Conservation (phyloP, 169 alveolate genomes). For the Babesia ovata region DNA sequence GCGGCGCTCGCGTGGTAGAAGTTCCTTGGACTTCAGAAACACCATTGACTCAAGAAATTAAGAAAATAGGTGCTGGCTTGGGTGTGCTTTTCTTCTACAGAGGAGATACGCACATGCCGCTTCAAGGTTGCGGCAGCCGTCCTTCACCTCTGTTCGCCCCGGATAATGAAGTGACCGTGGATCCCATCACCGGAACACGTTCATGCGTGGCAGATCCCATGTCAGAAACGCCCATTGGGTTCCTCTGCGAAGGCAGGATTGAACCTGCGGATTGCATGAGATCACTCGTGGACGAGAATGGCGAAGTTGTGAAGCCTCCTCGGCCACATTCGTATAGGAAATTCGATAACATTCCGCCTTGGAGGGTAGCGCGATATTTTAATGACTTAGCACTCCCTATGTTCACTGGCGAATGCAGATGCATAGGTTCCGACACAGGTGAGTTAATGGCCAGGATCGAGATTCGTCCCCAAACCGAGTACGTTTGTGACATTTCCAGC, state of each 20-base stretch:
- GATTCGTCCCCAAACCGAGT: background rate
- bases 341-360: background rate
- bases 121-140: conserved; percentile 12
- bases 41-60: background rate
- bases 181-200: conserved; percentile 8
- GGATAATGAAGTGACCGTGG: background rate
- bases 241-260: conserved; percentile 15
- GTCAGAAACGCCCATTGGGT: background rate
- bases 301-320: background rate
- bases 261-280: conserved; percentile 5
- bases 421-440: background rate
- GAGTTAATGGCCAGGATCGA: conserved; percentile 4
- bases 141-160: background rate
- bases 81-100: conserved; percentile 1
- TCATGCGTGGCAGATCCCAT: conserved; percentile 21
- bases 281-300: background rate
- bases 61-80: background rate
- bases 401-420: background rate
- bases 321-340: background rate
- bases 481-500: conserved; percentile 7
- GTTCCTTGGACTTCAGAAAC: background rate
- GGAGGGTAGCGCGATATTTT: background rate
- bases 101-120: background rate
- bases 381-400: background rate
- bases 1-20: too few relatives aligned